phyloP scores from a whole-genome alignment of 1,284 basidiomycete species.

The Mixia osmundae region DNA sequence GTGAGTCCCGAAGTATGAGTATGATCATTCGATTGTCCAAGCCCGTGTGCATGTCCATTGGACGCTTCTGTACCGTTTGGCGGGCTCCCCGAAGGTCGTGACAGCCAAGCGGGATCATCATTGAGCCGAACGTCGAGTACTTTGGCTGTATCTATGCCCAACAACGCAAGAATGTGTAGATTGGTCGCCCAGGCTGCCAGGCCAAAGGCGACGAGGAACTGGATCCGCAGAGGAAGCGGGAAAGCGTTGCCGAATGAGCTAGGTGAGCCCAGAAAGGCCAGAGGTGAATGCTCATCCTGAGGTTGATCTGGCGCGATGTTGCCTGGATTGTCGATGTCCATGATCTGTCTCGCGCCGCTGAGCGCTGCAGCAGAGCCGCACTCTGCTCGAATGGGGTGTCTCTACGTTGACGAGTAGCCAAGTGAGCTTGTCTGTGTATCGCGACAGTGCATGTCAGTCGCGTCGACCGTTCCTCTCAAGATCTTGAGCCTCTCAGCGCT shows the following conservation, averaged over 20 bases:
- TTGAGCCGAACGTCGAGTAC: conserved; percentile 29
- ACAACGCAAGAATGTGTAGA: conserved; percentile 47
- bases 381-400: too few relatives aligned
- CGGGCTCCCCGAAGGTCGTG: not conserved
- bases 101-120: not conserved
- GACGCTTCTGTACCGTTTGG: not conserved
- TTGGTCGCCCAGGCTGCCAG: conserved; percentile 65
- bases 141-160: conserved; percentile 47
- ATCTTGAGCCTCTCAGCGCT: too few relatives aligned
- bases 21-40: not conserved
- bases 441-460: too few relatives aligned
- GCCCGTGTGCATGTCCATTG: not conserved
- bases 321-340: too few relatives aligned
- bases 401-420: too few relatives aligned
- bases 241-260: conserved; percentile 34
- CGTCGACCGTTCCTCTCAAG: too few relatives aligned
- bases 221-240: conserved; percentile 58
- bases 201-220: conserved; percentile 43
- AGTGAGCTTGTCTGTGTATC: too few relatives aligned
- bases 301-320: too few relatives aligned
- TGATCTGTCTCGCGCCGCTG: too few relatives aligned
- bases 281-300: too few relatives aligned
- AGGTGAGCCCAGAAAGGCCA: not conserved
- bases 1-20: not conserved
- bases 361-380: too few relatives aligned